A percentile compares a stretch with the other conserved stretches of the same genome.
These are phyloP conservation scores for Symbiotaphrina buchneri DNA, from an alignment of 495 filamentous ascomycete species.

Conservation along the genomic window DNA sequence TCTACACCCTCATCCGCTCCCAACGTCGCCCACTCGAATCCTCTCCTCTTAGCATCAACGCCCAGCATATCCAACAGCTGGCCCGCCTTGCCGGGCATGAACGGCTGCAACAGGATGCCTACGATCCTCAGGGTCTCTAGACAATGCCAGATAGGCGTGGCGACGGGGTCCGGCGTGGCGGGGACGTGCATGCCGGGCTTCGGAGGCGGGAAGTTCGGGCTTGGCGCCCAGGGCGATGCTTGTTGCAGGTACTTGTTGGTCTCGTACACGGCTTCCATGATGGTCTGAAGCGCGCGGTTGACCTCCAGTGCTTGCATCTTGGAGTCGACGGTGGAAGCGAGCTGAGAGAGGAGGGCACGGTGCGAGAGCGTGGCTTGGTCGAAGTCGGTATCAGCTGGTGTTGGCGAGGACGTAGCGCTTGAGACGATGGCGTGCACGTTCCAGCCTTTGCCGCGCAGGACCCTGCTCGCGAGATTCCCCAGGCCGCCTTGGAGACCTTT, in stretches of 20 bases:
- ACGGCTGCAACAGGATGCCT: constrained; percentile 75
- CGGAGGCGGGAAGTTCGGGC: constrained; percentile 7
- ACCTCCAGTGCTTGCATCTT: constrained; percentile 46
- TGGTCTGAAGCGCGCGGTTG: constrained; percentile 35
- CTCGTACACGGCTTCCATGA: constrained; percentile 41
- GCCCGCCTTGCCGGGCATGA: constrained; percentile 61
- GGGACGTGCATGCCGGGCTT: constrained; percentile 6
- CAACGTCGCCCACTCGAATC: constrained; percentile 27
- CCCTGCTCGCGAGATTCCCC: constrained; percentile 55
- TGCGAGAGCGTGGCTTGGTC: too few species aligned
- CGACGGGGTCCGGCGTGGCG: constrained; percentile 6
- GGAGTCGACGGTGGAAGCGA: constrained; percentile 18
- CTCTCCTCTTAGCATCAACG: constrained; percentile 35
- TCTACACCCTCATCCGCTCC: constrained; percentile 39
- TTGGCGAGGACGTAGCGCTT: constrained; percentile 11
- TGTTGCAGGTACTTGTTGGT: constrained; percentile 47
- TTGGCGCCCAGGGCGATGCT: constrained; percentile 33
- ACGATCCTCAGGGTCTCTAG: constrained; percentile 60
- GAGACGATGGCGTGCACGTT: constrained; percentile 31
- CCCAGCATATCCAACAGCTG: constrained; percentile 58
- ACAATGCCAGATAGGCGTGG: constrained; percentile 39
- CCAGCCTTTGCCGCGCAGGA: constrained; percentile 44
- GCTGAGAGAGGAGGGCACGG: constrained; percentile 14
- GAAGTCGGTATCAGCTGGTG: too few species aligned
- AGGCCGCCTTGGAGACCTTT: constrained; percentile 48